These are phyloP conservation scores for Rhodamnia argentea DNA, from an alignment of 345 rosid genomes.

Conservation along the genomic window DNA sequence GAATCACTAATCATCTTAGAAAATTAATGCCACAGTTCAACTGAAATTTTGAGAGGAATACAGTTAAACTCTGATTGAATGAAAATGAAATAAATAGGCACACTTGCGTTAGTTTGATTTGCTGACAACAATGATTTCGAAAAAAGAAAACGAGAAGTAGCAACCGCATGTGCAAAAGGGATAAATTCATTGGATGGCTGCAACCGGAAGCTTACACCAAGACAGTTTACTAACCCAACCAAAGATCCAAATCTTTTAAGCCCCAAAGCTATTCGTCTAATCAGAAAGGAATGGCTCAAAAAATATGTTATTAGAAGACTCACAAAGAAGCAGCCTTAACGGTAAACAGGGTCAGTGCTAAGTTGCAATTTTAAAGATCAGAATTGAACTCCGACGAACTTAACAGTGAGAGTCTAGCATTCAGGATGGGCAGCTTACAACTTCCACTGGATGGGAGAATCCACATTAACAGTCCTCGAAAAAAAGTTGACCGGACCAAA, in stretches of 20 bases:
- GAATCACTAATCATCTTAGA: background rate
- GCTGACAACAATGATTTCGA: background rate
- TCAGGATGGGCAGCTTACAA: background rate
- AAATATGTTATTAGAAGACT: background rate
- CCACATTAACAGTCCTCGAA: background rate
- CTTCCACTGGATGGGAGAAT: background rate
- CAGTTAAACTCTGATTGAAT: background rate
- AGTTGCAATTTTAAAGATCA: background rate
- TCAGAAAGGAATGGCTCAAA: background rate
- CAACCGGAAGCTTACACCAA: background rate
- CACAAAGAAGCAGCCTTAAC: background rate
- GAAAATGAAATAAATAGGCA: background rate
- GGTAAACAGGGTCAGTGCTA: background rate
- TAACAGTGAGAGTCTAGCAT: background rate
- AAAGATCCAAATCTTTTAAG: background rate
- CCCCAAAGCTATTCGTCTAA: background rate
- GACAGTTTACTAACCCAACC: background rate
- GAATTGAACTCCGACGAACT: background rate
- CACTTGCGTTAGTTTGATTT: background rate
- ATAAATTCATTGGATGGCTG: background rate
- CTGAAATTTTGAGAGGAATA: background rate
- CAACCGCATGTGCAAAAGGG: background rate
- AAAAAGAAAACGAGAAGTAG: background rate
- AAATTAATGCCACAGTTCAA: background rate
- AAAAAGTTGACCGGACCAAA: background rate